phyloP scores from a whole-genome alignment of 129 eudicot genomes.

The Saposhnikovia divaricata region DNA sequence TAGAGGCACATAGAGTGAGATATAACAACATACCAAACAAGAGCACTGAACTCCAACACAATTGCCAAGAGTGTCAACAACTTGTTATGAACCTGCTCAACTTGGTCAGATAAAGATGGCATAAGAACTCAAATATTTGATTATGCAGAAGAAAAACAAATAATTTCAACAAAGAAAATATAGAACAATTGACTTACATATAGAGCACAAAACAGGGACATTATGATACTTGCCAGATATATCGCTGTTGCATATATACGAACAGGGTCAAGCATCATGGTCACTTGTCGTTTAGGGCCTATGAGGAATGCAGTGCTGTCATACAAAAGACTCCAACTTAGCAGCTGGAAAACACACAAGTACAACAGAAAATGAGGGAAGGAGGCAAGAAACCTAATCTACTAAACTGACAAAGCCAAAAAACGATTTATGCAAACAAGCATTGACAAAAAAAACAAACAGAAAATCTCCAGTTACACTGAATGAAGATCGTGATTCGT shows the following conservation, averaged over 20 bases:
- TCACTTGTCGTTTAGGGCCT: constrained; percentile 93
- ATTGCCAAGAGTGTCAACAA: constrained; percentile 84
- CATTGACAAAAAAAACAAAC: not conserved
- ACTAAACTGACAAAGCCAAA: not conserved
- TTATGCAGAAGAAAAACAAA: not conserved
- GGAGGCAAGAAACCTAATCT: not conserved
- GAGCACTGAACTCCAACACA: constrained; percentile 85
- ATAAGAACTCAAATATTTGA: constrained; percentile 1
- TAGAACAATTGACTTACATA: constrained; percentile 46
- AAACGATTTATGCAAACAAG: not conserved
- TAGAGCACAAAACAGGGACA: constrained; percentile 87
- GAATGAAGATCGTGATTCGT: not conserved
- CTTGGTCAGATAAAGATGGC: constrained; percentile 11
- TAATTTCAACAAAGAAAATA: not conserved
- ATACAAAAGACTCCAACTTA: constrained; percentile 38
- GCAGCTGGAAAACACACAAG: constrained; percentile 20
- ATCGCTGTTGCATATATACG: constrained; percentile 95
- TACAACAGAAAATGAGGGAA: constrained; percentile 10
- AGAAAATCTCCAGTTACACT: not conserved
- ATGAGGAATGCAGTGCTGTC: constrained; percentile 98
- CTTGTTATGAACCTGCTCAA: constrained; percentile 75
- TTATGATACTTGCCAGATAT: constrained; percentile 78
- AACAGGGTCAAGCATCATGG: constrained; percentile 97
- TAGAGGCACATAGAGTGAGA: not conserved
- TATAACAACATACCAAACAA: constrained; percentile 56